Evolutionary conservation across 208 protist species (phyloP).

Genomic region (Lotmaria passim): DNA sequence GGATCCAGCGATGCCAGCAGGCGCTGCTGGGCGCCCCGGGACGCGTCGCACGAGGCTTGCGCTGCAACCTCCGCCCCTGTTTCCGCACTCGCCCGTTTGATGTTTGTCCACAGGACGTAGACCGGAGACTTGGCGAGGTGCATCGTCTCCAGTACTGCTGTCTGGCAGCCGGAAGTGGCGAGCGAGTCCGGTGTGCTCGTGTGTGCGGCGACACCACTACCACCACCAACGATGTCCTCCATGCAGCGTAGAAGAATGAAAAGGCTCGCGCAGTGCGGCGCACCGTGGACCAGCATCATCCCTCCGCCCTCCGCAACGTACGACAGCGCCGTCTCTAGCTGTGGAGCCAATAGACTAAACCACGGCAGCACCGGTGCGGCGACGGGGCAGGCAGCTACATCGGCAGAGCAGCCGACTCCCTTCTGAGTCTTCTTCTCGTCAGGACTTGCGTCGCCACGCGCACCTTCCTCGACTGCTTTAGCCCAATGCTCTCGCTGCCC

Average conservation of each 20-base stretch:
- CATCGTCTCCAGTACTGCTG: slow-evolving; percentile 70
- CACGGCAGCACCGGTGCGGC: slow-evolving; percentile 54
- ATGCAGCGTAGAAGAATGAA: slow-evolving; percentile 64
- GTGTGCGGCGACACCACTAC: background rate
- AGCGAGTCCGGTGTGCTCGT: background rate
- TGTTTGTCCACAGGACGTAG: slow-evolving; percentile 54
- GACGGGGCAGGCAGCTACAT: background rate
- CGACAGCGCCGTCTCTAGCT: slow-evolving; percentile 58
- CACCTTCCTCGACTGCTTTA: background rate
- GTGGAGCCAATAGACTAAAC: slow-evolving; percentile 78
- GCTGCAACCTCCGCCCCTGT: background rate
- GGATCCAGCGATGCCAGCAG: slow-evolving; percentile 29
- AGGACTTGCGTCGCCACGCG: background rate
- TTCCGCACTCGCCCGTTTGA: too few relatives aligned
- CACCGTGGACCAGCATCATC: slow-evolving; percentile 80
- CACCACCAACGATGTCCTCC: slow-evolving; percentile 24
- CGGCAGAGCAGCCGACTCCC: background rate
- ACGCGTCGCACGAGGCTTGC: background rate
- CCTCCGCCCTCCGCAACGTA: slow-evolving; percentile 52
- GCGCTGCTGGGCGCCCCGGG: slow-evolving; percentile 10
- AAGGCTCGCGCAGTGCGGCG: slow-evolving; percentile 74
- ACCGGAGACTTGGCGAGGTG: slow-evolving; percentile 72
- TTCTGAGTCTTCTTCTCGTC: background rate
- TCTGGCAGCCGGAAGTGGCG: background rate
- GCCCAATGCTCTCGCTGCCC: slow-evolving; percentile 56